These are phyloP conservation scores for Lepidium aucheri DNA, from an alignment of 345 rosid species.

Conservation along the genomic window DNA sequence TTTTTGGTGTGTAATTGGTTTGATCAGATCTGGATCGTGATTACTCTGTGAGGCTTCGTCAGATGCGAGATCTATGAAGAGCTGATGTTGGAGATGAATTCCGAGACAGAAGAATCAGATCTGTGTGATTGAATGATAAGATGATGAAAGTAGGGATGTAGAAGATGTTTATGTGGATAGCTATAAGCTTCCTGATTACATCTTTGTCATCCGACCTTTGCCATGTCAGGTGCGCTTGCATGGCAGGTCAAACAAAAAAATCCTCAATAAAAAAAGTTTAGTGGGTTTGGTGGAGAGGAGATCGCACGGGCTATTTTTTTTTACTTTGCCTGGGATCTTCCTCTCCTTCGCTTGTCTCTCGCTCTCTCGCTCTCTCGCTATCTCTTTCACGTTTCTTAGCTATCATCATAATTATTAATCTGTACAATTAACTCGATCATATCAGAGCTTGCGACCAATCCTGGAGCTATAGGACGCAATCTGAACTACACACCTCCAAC, in stretches of 20 bases:
- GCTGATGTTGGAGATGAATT: neutral
- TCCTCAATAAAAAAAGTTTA: constrained; percentile 37
- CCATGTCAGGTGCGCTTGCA: constrained; percentile 94
- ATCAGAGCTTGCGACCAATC: neutral
- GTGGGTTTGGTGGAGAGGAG: constrained; percentile 52
- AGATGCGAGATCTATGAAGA: neutral
- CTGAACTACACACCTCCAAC: neutral
- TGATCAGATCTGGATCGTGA: neutral
- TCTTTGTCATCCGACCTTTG: constrained; percentile 83
- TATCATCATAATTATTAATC: too few relatives aligned
- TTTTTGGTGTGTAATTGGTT: neutral
- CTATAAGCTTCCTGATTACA: constrained; percentile 19
- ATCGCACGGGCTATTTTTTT: constrained; percentile 48
- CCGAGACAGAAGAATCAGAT: neutral
- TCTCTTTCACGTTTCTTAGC: too few relatives aligned
- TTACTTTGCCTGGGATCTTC: constrained; percentile 57
- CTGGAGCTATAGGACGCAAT: neutral
- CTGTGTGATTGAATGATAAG: neutral
- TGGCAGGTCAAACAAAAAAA: constrained; percentile 56
- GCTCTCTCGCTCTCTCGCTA: neutral
- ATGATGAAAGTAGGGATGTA: constrained; percentile 30
- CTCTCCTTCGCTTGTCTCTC: constrained; percentile 27
- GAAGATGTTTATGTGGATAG: constrained; percentile 32
- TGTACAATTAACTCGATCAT: neutral
- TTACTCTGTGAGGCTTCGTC: neutral